Percentiles rank a stretch among this genome's conserved stretches.
These are phyloP conservation scores for Geranium rotundifolium DNA, from an alignment of 345 rosid genomes.

Conservation along the genomic window DNA sequence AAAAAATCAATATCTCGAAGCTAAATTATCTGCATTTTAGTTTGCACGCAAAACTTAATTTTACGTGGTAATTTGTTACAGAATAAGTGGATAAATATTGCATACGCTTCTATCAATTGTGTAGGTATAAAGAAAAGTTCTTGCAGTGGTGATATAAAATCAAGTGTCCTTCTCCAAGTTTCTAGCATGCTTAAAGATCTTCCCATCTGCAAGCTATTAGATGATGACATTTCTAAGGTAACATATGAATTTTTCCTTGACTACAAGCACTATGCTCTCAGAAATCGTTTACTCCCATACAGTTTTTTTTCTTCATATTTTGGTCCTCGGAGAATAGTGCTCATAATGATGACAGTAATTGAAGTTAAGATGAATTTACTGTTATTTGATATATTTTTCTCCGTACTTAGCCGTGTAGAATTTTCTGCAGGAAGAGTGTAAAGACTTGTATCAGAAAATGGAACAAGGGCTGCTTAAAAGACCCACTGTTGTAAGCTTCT, in stretches of 20 bases:
- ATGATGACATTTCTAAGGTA: constrained; percentile 44
- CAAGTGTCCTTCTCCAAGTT: constrained; percentile 27
- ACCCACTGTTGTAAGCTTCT: neutral
- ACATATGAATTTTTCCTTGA: neutral
- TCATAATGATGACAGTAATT: neutral
- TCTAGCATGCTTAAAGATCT: constrained; percentile 24
- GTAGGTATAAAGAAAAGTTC: constrained; percentile 29
- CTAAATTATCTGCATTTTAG: too few relatives aligned
- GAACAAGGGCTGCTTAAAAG: neutral
- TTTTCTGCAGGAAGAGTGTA: neutral
- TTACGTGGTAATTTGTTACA: neutral
- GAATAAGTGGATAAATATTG: constrained; percentile 1
- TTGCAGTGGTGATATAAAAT: constrained; percentile 7
- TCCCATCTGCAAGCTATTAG: constrained; percentile 27
- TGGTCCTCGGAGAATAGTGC: neutral
- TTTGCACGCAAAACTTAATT: too few relatives aligned
- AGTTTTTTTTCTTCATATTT: too few relatives aligned
- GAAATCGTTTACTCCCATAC: neutral
- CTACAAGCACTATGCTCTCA: neutral
- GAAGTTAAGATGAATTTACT: neutral
- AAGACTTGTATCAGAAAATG: neutral
- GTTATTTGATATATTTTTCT: neutral
- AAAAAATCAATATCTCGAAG: too few relatives aligned
- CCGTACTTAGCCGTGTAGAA: too few relatives aligned
- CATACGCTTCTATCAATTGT: neutral